Evolutionary conservation across 2,329 filamentous ascomycete genomes (phyloP).

Genomic region (Talaromyces albobiverticillius): DNA sequence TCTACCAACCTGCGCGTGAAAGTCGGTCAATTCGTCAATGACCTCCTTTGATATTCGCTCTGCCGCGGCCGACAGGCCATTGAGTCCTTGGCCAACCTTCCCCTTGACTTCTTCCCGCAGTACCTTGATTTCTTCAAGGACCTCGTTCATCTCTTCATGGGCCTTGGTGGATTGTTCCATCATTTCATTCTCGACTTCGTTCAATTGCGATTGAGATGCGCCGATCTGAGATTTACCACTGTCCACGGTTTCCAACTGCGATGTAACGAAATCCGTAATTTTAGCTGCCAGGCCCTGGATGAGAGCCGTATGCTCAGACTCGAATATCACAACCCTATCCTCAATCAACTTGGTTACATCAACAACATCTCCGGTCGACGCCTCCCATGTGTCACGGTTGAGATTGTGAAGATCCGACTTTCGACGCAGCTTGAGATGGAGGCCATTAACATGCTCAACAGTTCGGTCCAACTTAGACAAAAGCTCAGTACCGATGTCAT

Average conservation of each 20-base stretch:
- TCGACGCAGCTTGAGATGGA: slow-evolving; percentile 82
- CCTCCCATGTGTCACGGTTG: slow-evolving; percentile 76
- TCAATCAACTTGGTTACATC: slow-evolving; percentile 77
- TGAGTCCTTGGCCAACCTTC: slow-evolving; percentile 78
- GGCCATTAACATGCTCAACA: slow-evolving; percentile 72
- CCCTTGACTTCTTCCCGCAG: slow-evolving; percentile 84
- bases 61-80: slow-evolving; percentile 77
- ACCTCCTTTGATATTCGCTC: slow-evolving; percentile 89
- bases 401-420: slow-evolving; percentile 78
- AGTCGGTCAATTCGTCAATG: slow-evolving; percentile 76
- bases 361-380: slow-evolving; percentile 71
- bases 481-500: slow-evolving; percentile 69
- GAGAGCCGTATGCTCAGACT: slow-evolving; percentile 67
- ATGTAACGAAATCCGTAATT: slow-evolving; percentile 73
- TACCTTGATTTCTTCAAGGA: slow-evolving; percentile 88
- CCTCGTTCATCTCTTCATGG: slow-evolving; percentile 82
- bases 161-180: slow-evolving; percentile 51
- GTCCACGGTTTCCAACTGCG: slow-evolving; percentile 70
- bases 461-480: slow-evolving; percentile 75
- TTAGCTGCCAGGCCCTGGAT: slow-evolving; percentile 65
- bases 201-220: slow-evolving; percentile 66
- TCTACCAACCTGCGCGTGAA: slow-evolving; percentile 63
- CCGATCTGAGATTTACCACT: slow-evolving; percentile 68
- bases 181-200: slow-evolving; percentile 65
- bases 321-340: slow-evolving; percentile 68